Percentiles rank a stretch among this genome's conserved stretches.
phyloP scores from a whole-genome alignment of 1,284 basidiomycete species.

The Apiotrichum siamense region DNA sequence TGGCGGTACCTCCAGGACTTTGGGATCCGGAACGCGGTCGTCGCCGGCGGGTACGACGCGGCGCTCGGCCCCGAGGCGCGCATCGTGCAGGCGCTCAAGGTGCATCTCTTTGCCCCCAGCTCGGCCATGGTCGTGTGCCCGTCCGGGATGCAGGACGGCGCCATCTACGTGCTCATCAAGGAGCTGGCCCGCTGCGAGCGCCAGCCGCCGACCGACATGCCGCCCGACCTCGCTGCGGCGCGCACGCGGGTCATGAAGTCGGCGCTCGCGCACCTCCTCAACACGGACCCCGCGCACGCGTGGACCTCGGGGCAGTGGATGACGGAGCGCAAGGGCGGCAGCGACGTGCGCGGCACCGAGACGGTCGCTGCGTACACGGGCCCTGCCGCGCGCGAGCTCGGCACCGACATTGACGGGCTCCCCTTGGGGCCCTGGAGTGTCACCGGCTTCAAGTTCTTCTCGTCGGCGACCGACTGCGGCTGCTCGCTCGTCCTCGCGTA shows the following conservation, averaged over 20 bases:
- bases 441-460: slow-evolving; percentile 76
- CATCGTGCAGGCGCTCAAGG: slow-evolving; percentile 13
- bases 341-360: slow-evolving; percentile 69
- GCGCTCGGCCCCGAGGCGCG: slow-evolving; percentile 10
- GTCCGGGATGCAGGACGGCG: slow-evolving; percentile 18
- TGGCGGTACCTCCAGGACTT: slow-evolving; percentile 17
- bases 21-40: slow-evolving; percentile 10
- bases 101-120: slow-evolving; percentile 8
- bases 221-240: not conserved
- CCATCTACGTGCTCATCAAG: not conserved
- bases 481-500: slow-evolving; percentile 14
- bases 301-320: slow-evolving; percentile 79
- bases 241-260: slow-evolving; percentile 12
- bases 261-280: slow-evolving; percentile 12
- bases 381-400: not conserved
- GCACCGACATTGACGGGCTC: slow-evolving; percentile 13
- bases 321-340: slow-evolving; percentile 73
- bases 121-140: slow-evolving; percentile 14
- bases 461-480: slow-evolving; percentile 62
- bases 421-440: slow-evolving; percentile 39
- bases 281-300: slow-evolving; percentile 53
- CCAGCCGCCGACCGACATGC: not conserved
- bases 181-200: not conserved
- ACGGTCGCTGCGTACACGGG: slow-evolving; percentile 56
- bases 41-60: slow-evolving; percentile 13